These are phyloP conservation scores for Phaeolepiota aurea DNA, from an alignment of 768 basidiomycete genomes.

Conservation along the genomic window DNA sequence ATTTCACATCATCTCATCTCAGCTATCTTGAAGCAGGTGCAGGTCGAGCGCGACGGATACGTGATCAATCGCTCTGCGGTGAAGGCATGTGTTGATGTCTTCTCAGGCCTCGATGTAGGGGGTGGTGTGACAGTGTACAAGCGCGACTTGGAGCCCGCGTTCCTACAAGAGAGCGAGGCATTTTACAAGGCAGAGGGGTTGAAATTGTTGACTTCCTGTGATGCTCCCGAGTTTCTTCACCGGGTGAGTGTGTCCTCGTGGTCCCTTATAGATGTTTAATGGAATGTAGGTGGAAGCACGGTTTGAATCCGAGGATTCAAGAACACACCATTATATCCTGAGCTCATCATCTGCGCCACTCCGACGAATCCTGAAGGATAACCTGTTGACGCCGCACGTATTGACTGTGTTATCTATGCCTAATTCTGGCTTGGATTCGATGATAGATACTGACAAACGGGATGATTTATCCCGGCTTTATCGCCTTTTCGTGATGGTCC, in stretches of 20 bases:
- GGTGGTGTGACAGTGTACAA: constrained; percentile 63
- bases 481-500: constrained; percentile 61
- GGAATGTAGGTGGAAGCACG: constrained; percentile 64
- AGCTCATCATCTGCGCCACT: constrained; percentile 64
- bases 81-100: constrained; percentile 81
- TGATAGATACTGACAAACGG: constrained; percentile 76
- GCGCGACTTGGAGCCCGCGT: constrained; percentile 72
- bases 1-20: constrained; percentile 78
- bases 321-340: constrained; percentile 82
- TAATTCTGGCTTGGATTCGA: constrained; percentile 76
- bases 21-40: constrained; percentile 82
- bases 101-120: constrained; percentile 56
- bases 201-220: constrained; percentile 61
- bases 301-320: constrained; percentile 74
- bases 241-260: constrained; percentile 40
- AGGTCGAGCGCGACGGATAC: constrained; percentile 86
- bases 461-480: constrained; percentile 77
- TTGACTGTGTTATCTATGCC: constrained; percentile 67
- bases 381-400: constrained; percentile 75
- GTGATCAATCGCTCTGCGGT: constrained; percentile 87
- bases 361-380: constrained; percentile 64
- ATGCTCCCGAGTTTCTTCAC: constrained; percentile 75
- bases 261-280: background rate
- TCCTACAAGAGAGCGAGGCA: constrained; percentile 66
- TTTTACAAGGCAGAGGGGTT: constrained; percentile 79